Base-by-base conservation (phyloP, 2,329 filamentous ascomycete species). In the Cladosporium sp. region DNA sequence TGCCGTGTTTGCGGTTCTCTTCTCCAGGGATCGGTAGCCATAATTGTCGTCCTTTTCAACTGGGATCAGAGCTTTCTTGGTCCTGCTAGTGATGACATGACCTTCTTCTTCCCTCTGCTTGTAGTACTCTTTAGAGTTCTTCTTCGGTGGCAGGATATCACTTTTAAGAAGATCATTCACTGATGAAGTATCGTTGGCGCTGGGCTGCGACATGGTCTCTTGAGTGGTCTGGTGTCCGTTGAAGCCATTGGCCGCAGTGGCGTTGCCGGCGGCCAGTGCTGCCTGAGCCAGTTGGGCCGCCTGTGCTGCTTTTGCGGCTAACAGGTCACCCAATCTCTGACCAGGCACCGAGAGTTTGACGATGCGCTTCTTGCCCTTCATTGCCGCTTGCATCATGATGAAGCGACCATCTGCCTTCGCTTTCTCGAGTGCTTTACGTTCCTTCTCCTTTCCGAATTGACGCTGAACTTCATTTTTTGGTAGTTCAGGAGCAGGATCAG, bases 381-480 rank as follows among this genome's bases (percentile, higher is more conserved):
- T 73, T 15, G 72, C 70, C 13, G 77, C 77, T 49, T 73, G 71
- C n/a, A 78, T 71, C 56, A 76, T 70, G 50, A 78, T 75, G 56
- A 72, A 78, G 0, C 77, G 70, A 28, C 77, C 77, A 24, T 77
- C 72, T 12, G 72, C 73, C 59, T 71, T 71, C 1, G 71, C 66
- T 68, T 75, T 67, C 63, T 77, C 68, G 2, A 73, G 62, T 1
- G 71, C 69, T 48, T 71, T 72, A 7, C 67, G 65, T 61, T 79
- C 73, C 45, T 78, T 73, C 61, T 78, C 74, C 53, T 75, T 75
- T 59, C 77, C 74, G 57, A 77, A 80, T 56, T 80, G 74, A 47
- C 75, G 71, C 9, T 76, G 76, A 9, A 76, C 74, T 24, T 73
- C 72, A 42, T 70, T 78, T 64, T 75, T 77, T 62, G 71, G 64